Evolutionary conservation across 225 moss, liverwort and hornwort genomes (phyloP).

Genomic region (Ulota crispa): DNA sequence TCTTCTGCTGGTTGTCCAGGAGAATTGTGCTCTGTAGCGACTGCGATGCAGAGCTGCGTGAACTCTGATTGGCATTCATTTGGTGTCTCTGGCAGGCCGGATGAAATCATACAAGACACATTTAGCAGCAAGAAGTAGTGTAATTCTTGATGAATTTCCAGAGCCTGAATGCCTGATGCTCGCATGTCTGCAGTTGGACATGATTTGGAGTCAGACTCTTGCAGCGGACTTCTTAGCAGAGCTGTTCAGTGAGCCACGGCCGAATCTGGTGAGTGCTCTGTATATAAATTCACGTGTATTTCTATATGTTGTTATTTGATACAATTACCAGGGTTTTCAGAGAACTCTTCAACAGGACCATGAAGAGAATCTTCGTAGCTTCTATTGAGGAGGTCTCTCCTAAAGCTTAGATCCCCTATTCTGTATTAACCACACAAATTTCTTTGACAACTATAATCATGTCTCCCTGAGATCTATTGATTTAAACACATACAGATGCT

Average conservation of each 20-base stretch:
- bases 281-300: not conserved
- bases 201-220: constrained; percentile 70
- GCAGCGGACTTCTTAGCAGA: constrained; percentile 50
- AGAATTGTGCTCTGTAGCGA: not conserved
- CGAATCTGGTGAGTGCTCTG: constrained; percentile 49
- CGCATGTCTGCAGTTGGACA: constrained; percentile 50
- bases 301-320: not conserved
- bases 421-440: too few species aligned
- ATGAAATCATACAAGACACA: not conserved
- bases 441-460: too few species aligned
- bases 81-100: not conserved
- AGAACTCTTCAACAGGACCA: not conserved
- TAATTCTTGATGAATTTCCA: not conserved
- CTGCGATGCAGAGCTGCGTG: not conserved
- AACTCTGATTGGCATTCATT: not conserved
- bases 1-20: not conserved
- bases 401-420: too few species aligned
- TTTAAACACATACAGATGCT: too few species aligned
- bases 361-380: not conserved
- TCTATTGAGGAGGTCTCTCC: not conserved
- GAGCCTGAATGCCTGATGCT: constrained; percentile 11
- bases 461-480: too few species aligned
- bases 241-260: constrained; percentile 43
- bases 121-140: not conserved
- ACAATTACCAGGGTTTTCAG: too few species aligned